A percentile compares a stretch with the other conserved stretches of the same genome.
phyloP scores from a whole-genome alignment of 352 stramenopile genomes.

The Globisporangium recalcitrans region DNA sequence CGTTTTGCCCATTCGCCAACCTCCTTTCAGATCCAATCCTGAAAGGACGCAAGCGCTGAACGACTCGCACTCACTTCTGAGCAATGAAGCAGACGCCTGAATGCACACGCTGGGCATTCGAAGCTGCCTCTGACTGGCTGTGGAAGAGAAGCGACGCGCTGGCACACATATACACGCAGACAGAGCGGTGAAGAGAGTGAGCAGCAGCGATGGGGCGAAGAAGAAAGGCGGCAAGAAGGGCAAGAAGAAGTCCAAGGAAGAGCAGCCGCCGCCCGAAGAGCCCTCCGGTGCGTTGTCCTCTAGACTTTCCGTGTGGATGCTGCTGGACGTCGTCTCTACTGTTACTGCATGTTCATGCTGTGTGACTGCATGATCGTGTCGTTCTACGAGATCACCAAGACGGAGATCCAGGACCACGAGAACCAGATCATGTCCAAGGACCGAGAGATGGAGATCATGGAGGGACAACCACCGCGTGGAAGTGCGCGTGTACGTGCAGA shows the following conservation, averaged over 20 bases:
- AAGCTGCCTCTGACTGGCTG: neutral
- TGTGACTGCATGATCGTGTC: constrained; percentile 91
- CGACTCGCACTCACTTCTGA: too few relatives aligned
- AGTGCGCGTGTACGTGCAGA: constrained; percentile 91
- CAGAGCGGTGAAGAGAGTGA: neutral
- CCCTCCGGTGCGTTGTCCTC: constrained; percentile 40
- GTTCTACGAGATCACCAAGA: constrained; percentile 93
- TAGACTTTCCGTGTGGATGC: too few relatives aligned
- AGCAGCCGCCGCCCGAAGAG: constrained; percentile 58
- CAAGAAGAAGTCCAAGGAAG: constrained; percentile 68
- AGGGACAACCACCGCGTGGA: constrained; percentile 94
- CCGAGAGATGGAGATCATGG: constrained; percentile 94
- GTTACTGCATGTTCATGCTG: too few relatives aligned
- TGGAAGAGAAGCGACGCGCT: neutral
- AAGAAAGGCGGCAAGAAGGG: constrained; percentile 65
- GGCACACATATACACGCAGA: neutral
- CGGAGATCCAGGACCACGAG: constrained; percentile 89
- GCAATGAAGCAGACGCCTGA: neutral
- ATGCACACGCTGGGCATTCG: neutral
- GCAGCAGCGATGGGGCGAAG: constrained; percentile 50
- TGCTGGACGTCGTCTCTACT: too few relatives aligned
- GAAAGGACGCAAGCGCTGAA: too few relatives aligned
- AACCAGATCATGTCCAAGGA: constrained; percentile 91
- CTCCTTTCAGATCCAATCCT: too few relatives aligned
- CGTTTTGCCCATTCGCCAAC: too few relatives aligned